Base-by-base conservation (phyloP, 345 rosid genomes). In the Gossypium stocksii region DNA sequence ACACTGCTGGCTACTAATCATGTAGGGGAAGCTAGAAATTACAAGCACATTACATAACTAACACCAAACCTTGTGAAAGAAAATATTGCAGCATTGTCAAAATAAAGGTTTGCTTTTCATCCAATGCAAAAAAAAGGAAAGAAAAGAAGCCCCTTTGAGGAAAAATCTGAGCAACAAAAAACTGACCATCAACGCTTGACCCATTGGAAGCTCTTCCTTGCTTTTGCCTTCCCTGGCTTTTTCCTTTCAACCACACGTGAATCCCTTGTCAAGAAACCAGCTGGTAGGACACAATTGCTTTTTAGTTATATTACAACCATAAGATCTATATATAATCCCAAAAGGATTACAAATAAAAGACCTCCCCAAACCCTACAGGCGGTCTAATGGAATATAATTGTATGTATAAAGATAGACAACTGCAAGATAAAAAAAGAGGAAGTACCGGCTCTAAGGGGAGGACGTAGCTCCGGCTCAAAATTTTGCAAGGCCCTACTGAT, bases 181-280 rank as follows among this genome's bases (percentile, higher is more conserved):
- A 49, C 9, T 4, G 4, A 34, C 43, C 82, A 81, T 88, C 85
- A 94, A 82, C 99, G 99, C 82, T 95, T 93, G 85, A 90, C 97
- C 99, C 97, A 95, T 80, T 91, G 97, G 84, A 89, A 95, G 85
- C 99, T 93, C 88, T 95, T 95, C 80, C 98, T 95, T 58, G 99
- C 99, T 83, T 95, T 95, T 1, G 98, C 98, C 80, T 87, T 93
- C 62, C 98, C 99, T 13, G 98, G 99, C 81, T 95, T 93, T 77
- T 95, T 95, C 87, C 99, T 89, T 86, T 94, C 99, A 72, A 94
- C 99, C 85, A 87, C 94, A 57, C 99, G 83, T 0, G 98, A 76
- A 80, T 94, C 99, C 85, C 99, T 93, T 9, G 98, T 92, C 89
- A 94, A 86, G 83, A 90, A 94, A 20, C 97, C 97, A 65, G 64